phyloP scores from a whole-genome alignment of 2,329 filamentous ascomycete species.

The Phialemonium atrogriseum region DNA sequence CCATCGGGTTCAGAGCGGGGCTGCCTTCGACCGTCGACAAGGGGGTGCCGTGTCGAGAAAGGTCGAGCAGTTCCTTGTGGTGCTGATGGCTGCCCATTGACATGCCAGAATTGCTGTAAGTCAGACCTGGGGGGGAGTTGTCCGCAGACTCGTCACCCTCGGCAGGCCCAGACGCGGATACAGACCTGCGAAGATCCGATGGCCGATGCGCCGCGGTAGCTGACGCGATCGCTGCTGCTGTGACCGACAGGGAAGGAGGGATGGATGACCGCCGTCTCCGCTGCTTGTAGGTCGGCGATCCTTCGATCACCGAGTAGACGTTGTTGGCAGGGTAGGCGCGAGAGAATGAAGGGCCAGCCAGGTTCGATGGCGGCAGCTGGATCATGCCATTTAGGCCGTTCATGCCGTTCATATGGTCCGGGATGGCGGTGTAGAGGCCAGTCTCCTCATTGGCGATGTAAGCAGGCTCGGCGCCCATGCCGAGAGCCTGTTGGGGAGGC shows the following conservation, averaged over 20 bases:
- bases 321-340: conserved; percentile 66
- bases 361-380: conserved; percentile 78
- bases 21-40: conserved; percentile 77
- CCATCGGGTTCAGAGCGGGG: conserved; percentile 62
- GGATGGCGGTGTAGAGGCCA: conserved; percentile 88
- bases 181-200: conserved; percentile 83
- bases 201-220: conserved; percentile 56
- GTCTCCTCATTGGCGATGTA: conserved; percentile 99
- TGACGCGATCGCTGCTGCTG: conserved; percentile 55
- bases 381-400: conserved; percentile 80
- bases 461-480: conserved; percentile 77
- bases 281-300: conserved; percentile 98
- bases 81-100: conserved; percentile 55
- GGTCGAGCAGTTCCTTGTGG: conserved; percentile 70
- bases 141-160: conserved; percentile 73
- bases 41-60: conserved; percentile 88
- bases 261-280: conserved; percentile 88
- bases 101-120: conserved; percentile 62
- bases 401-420: conserved; percentile 68
- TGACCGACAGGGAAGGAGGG: conserved; percentile 64
- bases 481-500: conserved; percentile 81
- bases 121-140: conserved; percentile 70
- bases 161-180: conserved; percentile 74
- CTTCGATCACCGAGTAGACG: conserved; percentile 93
- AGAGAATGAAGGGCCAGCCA: conserved; percentile 72